A percentile compares a stretch with the other conserved stretches of the same genome.
These are phyloP conservation scores for Drechslerella coelobrocha DNA, from an alignment of 2,329 filamentous ascomycete genomes.

Conservation along the genomic window DNA sequence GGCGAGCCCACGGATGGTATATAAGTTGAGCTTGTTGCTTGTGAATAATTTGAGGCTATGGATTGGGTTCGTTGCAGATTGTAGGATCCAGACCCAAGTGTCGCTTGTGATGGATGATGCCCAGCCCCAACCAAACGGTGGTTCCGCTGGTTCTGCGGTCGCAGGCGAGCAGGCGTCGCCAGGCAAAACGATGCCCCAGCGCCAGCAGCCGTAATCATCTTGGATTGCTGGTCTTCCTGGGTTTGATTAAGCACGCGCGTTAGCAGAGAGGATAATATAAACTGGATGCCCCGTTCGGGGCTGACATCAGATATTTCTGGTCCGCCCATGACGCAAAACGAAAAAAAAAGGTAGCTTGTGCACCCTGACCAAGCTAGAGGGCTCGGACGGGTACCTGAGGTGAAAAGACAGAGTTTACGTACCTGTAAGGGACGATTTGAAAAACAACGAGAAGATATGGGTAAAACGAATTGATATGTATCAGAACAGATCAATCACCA, in stretches of 20 bases:
- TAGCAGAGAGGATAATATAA: slow-evolving; percentile 26
- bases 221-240: slow-evolving; percentile 49
- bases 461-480: slow-evolving; percentile 20
- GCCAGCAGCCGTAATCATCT: slow-evolving; percentile 55
- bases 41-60: slow-evolving; percentile 36
- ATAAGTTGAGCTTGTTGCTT: slow-evolving; percentile 25
- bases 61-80: slow-evolving; percentile 47
- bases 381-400: slow-evolving; percentile 23
- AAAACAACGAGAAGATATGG: slow-evolving; percentile 14
- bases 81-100: slow-evolving; percentile 22
- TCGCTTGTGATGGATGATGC: slow-evolving; percentile 41
- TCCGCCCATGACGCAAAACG: slow-evolving; percentile 16
- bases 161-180: slow-evolving; percentile 54
- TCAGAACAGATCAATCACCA: slow-evolving; percentile 32
- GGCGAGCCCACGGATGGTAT: slow-evolving; percentile 35
- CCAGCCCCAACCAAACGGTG: slow-evolving; percentile 40
- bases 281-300: slow-evolving; percentile 27
- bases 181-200: slow-evolving; percentile 54
- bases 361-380: not conserved
- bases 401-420: slow-evolving; percentile 19
- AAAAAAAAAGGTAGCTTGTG: slow-evolving; percentile 10
- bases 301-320: slow-evolving; percentile 39
- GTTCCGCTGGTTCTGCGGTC: slow-evolving; percentile 53
- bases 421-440: slow-evolving; percentile 21
- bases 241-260: slow-evolving; percentile 34